Conservation (phyloP, 2,329 filamentous ascomycete genomes). For the Atkinsonella hypoxylon region DNA sequence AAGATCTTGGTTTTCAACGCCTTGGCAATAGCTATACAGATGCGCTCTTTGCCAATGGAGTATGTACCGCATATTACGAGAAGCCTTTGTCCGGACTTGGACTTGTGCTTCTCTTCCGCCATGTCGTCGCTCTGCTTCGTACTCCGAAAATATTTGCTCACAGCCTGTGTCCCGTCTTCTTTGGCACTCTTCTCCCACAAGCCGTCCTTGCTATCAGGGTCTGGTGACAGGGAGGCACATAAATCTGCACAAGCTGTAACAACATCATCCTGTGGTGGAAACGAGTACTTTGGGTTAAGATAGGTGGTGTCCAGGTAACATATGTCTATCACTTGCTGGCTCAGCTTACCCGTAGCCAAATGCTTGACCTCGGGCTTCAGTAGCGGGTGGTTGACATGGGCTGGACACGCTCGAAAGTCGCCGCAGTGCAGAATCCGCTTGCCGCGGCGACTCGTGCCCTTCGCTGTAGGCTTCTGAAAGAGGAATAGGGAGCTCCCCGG, state of each 20-base stretch:
- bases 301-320: slow-evolving; percentile 98
- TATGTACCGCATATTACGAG: slow-evolving; percentile 94
- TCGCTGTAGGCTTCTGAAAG: slow-evolving; percentile 67
- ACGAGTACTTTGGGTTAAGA: slow-evolving; percentile 87
- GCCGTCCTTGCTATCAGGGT: slow-evolving; percentile 37
- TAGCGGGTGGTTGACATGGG: slow-evolving; percentile 71
- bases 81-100: slow-evolving; percentile 42
- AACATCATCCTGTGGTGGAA: slow-evolving; percentile 80
- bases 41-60: slow-evolving; percentile 93
- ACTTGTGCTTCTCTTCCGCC: slow-evolving; percentile 10
- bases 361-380: slow-evolving; percentile 66
- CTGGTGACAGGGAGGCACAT: slow-evolving; percentile 64
- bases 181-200: slow-evolving; percentile 34
- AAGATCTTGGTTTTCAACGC: slow-evolving; percentile 83
- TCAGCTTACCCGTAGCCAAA: slow-evolving; percentile 54
- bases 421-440: slow-evolving; percentile 90
- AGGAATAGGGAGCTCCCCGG: slow-evolving; percentile 89
- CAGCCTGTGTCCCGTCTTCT: slow-evolving; percentile 27
- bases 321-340: slow-evolving; percentile 80
- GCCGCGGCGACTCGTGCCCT: slow-evolving; percentile 43
- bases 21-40: slow-evolving; percentile 83
- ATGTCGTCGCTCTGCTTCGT: slow-evolving; percentile 20
- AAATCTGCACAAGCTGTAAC: slow-evolving; percentile 79
- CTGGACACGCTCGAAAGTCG: slow-evolving; percentile 83
- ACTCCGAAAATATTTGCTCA: slow-evolving; percentile 42